Evolutionary conservation across 2,329 filamentous ascomycete species (phyloP), one percentile per base, ranked within the genome.

Genomic region (Curvularia lunata): DNA sequence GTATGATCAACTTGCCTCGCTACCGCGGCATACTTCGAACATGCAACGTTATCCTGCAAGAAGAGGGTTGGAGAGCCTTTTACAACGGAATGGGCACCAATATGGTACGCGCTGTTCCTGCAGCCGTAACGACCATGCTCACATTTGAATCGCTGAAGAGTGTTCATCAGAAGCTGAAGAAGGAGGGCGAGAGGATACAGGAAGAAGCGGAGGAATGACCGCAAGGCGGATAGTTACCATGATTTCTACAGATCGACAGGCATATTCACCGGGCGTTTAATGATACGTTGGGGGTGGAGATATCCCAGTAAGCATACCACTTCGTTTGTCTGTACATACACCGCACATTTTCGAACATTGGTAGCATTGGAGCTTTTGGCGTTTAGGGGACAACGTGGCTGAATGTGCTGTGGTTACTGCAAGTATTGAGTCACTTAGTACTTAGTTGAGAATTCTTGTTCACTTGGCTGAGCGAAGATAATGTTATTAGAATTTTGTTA

Each of bases 21-120:
- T 98, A 99, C 75, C 85, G 82, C 64, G 95, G 95, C 43, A 86
- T 97, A 32, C 77, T 93, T 43, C 88, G 85, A 72, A 97, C 94
- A 0, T 94, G 90, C 76, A 86, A 88, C 61, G 93, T 88, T 2
- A 98, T 99, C 60, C 80, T 97, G 37, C 82, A 81, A 32, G 95
- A 99, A 77, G 95, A 99, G 77, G 95, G 95, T 6, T 97, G 94
- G 93, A 85, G 90, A 61, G 94, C 94, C 3, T 98, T 99, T 70
- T 99, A 99, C 75, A 94, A 93, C 23, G 95, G 95, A 34, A 92
- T 99, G 83, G 95, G 95, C 37, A 97, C 94, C 48, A 99, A 99
- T 79, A 91, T 99, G 87, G 92, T 98, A 83, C 86, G 95, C 55
- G 95, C 95, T 7, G 89, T 99, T 12, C 95, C 95, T 30, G 92